These are phyloP conservation scores for Hypoxylon sp. DNA, from an alignment of 2,329 filamentous ascomycete species.

Conservation along the genomic window DNA sequence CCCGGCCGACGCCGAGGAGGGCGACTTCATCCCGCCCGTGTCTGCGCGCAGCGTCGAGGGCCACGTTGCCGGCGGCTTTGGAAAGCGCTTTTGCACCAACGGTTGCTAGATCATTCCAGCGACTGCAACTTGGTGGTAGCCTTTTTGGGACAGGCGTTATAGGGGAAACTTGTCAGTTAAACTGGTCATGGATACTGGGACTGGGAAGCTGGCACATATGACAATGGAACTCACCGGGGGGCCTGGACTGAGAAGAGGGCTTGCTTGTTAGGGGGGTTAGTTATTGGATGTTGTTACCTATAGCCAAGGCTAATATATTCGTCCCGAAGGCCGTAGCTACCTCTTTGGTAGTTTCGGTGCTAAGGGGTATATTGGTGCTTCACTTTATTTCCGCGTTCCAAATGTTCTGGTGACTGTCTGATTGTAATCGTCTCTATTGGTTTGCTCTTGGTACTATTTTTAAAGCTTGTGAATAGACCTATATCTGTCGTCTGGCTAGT, in stretches of 20 bases:
- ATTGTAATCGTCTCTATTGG: background rate
- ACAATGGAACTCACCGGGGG: too few species aligned
- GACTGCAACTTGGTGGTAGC: too few species aligned
- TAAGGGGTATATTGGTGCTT: background rate
- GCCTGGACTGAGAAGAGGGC: too few species aligned
- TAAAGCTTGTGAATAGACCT: background rate
- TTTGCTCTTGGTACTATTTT: background rate
- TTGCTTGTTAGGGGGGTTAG: background rate
- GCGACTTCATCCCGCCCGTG: background rate
- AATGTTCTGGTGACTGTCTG: too few species aligned
- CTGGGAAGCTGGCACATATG: too few species aligned
- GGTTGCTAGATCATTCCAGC: too few species aligned
- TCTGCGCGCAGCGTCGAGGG: background rate
- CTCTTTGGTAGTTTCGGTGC: background rate
- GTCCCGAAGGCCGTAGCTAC: too few species aligned
- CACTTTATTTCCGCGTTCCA: background rate
- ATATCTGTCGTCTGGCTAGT: background rate
- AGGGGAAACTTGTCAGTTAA: background rate
- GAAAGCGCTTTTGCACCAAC: background rate
- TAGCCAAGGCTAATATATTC: background rate
- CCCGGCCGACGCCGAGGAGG: background rate
- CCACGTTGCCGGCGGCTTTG: slow-evolving; percentile 17
- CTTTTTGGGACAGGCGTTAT: too few species aligned
- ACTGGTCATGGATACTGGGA: too few species aligned
- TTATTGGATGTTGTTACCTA: background rate